Base-by-base conservation (phyloP, 1,284 basidiomycete species). In the Heterobasidion annosum region DNA sequence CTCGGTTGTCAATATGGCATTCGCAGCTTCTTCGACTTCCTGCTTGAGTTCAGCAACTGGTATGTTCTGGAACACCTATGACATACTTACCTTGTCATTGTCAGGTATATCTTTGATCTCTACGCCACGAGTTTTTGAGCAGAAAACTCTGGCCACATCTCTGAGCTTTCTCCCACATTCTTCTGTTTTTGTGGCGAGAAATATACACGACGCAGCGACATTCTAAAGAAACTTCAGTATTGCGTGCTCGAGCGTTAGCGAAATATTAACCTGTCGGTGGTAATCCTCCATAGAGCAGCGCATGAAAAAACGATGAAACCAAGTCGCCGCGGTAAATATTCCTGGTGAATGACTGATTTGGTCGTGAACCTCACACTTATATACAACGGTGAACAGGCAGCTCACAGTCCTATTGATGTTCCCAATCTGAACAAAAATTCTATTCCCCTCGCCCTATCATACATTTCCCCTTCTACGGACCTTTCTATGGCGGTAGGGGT, bases 251-350 rank as follows among this genome's bases (percentile, higher is more conserved):
- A 47, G 47, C 49, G 51, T 7, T 32, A 50, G 37, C 49, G 50
- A 52, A 37, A 52, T 32, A 59, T 67, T 59, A 64, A 88, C 88
- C 73, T 89, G 88, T 59, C 86, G 81, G 65, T 86, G 81, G 67
- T 91, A 88, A 63, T 92, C 85, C 63, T 86, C 80, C 76, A 93
- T 78, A n/a, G 92, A 84, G 64, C 83, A 85, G 53, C 94, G 81
- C 92, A 97, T 94, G 71, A 91, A 97, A 71, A 97, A 97, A 12
- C 94, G 82, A 69, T 97, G 94, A 59, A 96, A 88, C 79, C 92
- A 92, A 3, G 88, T 90, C 33, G 91, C 88, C 15, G 91, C 92
- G 33, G 88, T 88, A 58, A 85, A 87, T 72, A 93, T 78, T 8
- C 88, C 86, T 19, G 87, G 83, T 19, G 83, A 81, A 34, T 88